phyloP scores from a whole-genome alignment of 2,329 filamentous ascomycete species.

The Neobulgaria alba region DNA sequence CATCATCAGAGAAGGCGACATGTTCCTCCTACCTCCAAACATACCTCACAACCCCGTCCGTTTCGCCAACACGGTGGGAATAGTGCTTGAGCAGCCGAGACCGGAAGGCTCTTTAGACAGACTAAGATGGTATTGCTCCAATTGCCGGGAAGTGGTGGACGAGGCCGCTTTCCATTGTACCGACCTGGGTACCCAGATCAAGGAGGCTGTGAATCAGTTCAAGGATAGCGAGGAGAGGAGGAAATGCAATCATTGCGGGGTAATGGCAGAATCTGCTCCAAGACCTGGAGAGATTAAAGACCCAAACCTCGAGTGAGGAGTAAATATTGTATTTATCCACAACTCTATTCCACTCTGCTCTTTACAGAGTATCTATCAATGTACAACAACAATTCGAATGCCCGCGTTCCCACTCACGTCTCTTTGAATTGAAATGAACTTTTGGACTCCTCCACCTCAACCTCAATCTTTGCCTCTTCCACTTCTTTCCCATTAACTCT shows the following conservation, averaged over 20 bases:
- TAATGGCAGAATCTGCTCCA: slow-evolving; percentile 57
- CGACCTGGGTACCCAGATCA: slow-evolving; percentile 89
- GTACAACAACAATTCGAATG: neutral
- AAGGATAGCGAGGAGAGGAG: slow-evolving; percentile 59
- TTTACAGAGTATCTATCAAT: slow-evolving; percentile 1
- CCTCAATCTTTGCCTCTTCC: slow-evolving; percentile 76
- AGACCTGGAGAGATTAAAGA: slow-evolving; percentile 49
- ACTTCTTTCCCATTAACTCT: slow-evolving; percentile 74
- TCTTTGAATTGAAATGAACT: slow-evolving; percentile 70
- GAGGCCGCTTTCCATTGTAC: slow-evolving; percentile 84
- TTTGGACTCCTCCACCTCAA: slow-evolving; percentile 70
- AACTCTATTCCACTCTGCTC: neutral
- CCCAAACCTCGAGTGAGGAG: slow-evolving; percentile 39
- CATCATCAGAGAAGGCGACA: slow-evolving; percentile 82
- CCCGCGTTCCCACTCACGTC: slow-evolving; percentile 40
- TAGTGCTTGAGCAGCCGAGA: slow-evolving; percentile 82
- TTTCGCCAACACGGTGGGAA: slow-evolving; percentile 86
- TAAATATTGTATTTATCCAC: neutral
- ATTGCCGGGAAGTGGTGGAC: slow-evolving; percentile 66
- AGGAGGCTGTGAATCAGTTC: slow-evolving; percentile 79
- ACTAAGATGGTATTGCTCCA: slow-evolving; percentile 82
- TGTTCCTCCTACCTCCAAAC: slow-evolving; percentile 88
- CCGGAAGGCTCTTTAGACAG: slow-evolving; percentile 63
- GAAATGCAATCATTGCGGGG: slow-evolving; percentile 68
- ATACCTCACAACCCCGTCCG: slow-evolving; percentile 94